Evolutionary conservation across 2,329 filamentous ascomycete genomes (phyloP).

Genomic region (Sporothrix variecibatus): DNA sequence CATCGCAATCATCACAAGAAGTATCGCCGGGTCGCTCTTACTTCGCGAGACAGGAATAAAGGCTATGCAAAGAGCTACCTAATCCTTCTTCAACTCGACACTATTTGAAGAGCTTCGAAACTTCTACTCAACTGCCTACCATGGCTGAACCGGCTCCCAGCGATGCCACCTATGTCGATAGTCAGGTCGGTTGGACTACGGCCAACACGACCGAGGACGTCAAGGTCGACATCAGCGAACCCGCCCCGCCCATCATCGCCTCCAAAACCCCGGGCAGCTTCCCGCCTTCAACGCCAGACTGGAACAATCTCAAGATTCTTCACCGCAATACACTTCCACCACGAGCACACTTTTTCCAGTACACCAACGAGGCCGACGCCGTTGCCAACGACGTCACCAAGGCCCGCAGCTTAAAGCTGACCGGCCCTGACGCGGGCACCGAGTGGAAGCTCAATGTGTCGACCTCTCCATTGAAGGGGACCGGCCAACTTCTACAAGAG

Average conservation of each 20-base stretch:
- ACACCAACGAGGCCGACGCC: constrained; percentile 42
- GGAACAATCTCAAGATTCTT: constrained; percentile 61
- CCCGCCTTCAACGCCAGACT: constrained; percentile 48
- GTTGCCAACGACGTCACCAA: background rate
- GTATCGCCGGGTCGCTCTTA: background rate
- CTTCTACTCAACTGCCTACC: background rate
- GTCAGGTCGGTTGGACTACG: background rate
- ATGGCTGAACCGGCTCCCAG: background rate
- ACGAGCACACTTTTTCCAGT: constrained; percentile 59
- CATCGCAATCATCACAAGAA: background rate
- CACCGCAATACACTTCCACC: constrained; percentile 61
- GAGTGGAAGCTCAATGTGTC: constrained; percentile 56
- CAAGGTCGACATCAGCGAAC: background rate
- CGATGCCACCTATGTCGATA: background rate
- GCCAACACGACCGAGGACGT: background rate
- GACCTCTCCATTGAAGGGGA: constrained; percentile 48
- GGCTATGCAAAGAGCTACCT: background rate
- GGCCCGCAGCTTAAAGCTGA: constrained; percentile 28
- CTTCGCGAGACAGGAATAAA: background rate
- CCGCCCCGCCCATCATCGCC: background rate
- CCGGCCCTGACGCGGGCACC: constrained; percentile 14
- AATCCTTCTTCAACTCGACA: background rate
- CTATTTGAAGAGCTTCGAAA: no score
- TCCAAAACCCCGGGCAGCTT: background rate
- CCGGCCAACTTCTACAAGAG: constrained; percentile 45